phyloP scores from a whole-genome alignment of 495 filamentous ascomycete genomes.

The Amniculicola lignicola region DNA sequence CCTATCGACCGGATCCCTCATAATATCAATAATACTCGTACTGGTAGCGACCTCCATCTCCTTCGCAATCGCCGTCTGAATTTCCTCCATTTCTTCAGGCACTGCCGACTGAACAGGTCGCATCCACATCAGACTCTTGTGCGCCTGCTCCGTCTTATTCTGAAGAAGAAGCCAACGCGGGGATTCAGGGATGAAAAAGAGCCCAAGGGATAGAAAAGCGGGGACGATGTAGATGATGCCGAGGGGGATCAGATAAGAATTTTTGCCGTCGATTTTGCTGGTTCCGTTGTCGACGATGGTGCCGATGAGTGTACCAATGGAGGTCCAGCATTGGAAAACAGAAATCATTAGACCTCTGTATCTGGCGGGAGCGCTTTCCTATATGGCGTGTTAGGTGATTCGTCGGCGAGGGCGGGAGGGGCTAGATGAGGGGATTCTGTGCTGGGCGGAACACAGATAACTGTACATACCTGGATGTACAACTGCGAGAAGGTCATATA shows the following conservation, averaged over 20 bases:
- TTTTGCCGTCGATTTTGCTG: conserved; percentile 44
- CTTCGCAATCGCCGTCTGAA: conserved; percentile 50
- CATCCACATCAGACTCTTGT: conserved; percentile 47
- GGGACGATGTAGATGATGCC: conserved; percentile 59
- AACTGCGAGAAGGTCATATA: conserved; percentile 31
- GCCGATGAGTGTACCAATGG: conserved; percentile 54
- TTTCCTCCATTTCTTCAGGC: conserved; percentile 51
- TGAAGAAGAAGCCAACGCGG: conserved; percentile 61
- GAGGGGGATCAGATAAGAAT: conserved; percentile 57
- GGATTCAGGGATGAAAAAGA: conserved; percentile 62
- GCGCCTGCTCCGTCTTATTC: conserved; percentile 50
- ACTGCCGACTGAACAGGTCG: conserved; percentile 48
- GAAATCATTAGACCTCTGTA: conserved; percentile 46
- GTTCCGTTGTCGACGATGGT: conserved; percentile 62
- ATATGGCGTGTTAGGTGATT: too few species aligned
- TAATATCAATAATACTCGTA: conserved; percentile 51
- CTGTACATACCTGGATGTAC: conserved; percentile 31
- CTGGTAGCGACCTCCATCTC: conserved; percentile 48
- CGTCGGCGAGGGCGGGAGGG: too few species aligned
- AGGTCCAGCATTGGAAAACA: conserved; percentile 50
- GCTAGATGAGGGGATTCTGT: too few species aligned
- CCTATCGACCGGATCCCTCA: conserved; percentile 52
- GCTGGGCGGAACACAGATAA: too few species aligned
- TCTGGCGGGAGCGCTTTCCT: conserved; percentile 21
- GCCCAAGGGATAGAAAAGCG: conserved; percentile 47